Conservation (phyloP, 306 rosid genomes). For the Argentina anserina region DNA sequence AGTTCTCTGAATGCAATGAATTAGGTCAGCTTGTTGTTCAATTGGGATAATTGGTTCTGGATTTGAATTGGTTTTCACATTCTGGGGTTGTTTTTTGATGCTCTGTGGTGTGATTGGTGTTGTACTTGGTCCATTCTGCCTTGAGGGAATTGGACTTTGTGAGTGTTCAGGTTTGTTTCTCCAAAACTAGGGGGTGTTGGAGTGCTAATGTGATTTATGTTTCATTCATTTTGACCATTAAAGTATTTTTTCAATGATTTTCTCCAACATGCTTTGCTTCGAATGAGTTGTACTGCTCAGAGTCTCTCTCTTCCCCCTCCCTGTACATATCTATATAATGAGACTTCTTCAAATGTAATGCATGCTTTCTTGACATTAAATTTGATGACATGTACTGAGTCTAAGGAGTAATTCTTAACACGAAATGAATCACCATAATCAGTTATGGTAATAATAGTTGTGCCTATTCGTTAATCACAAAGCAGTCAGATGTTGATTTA, state of each 20-base stretch:
- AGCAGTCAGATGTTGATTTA: slow-evolving; percentile 19
- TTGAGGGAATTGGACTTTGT: not conserved
- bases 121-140: not conserved
- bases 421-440: not conserved
- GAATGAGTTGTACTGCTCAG: not conserved
- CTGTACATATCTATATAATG: not conserved
- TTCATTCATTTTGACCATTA: not conserved
- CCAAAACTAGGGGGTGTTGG: not conserved
- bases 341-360: no score
- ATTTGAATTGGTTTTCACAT: not conserved
- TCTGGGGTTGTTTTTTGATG: slow-evolving; percentile 3
- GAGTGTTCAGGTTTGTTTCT: not conserved
- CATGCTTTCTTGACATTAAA: not conserved
- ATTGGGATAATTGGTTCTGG: not conserved
- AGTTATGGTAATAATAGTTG: not conserved
- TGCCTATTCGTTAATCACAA: no score
- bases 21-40: slow-evolving; percentile 12
- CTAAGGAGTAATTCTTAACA: not conserved
- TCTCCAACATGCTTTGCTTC: not conserved
- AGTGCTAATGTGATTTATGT: not conserved
- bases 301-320: slow-evolving; percentile 5
- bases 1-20: not conserved
- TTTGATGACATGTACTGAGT: not conserved
- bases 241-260: not conserved
- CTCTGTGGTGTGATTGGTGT: not conserved